Evolutionary conservation across 2,329 filamentous ascomycete species (phyloP).

Genomic region (Cytospora paraplurivora): DNA sequence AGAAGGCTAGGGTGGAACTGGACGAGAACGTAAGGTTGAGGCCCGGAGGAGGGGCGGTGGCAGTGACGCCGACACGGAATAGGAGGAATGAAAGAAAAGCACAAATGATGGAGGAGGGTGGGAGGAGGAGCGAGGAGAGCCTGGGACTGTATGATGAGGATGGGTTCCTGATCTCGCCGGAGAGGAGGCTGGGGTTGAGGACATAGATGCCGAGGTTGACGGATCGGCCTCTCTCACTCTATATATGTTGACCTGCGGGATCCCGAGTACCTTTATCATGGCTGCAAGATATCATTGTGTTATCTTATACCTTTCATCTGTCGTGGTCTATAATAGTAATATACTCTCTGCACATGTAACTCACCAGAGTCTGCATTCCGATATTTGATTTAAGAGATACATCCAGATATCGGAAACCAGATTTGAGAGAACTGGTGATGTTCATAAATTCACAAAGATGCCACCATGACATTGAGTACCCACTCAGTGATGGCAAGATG

Average conservation of each 20-base stretch:
- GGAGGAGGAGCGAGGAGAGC: slow-evolving; percentile 42
- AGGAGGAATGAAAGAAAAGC: background rate
- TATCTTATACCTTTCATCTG: background rate
- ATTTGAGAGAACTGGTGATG: too few relatives aligned
- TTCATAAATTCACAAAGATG: too few relatives aligned
- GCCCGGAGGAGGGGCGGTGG: background rate
- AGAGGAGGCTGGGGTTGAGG: slow-evolving; percentile 31
- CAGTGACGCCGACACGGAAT: slow-evolving; percentile 2
- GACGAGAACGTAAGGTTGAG: slow-evolving; percentile 6
- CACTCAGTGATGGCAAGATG: too few relatives aligned
- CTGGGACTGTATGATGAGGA: slow-evolving; percentile 49
- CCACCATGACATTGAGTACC: too few relatives aligned
- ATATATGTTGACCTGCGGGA: too few relatives aligned
- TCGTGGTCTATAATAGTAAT: background rate
- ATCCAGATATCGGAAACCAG: too few relatives aligned
- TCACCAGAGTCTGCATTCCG: too few relatives aligned
- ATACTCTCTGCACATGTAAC: too few relatives aligned
- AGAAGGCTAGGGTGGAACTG: slow-evolving; percentile 23
- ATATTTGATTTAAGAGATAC: too few relatives aligned
- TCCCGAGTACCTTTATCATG: too few relatives aligned
- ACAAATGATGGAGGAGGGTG: background rate
- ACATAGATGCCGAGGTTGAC: background rate
- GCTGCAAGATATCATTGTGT: background rate
- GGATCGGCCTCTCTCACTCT: too few relatives aligned
- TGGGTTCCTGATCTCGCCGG: slow-evolving; percentile 49